phyloP scores from a whole-genome alignment of 768 basidiomycete genomes.

The Amyloporia xantha region DNA sequence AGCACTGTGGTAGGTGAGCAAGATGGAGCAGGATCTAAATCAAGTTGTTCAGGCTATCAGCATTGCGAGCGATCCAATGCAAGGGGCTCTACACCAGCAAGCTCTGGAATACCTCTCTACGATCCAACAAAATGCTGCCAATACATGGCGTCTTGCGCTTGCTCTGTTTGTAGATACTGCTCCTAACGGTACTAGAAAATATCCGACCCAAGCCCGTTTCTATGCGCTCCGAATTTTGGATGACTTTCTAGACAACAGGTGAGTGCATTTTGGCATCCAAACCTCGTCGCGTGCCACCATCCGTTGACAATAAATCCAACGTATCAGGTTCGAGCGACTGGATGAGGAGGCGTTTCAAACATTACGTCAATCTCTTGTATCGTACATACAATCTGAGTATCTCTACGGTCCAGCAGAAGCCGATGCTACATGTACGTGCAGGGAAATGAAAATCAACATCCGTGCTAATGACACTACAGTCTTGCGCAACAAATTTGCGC shows the following conservation, averaged over 20 bases:
- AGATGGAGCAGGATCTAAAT: constrained; percentile 71
- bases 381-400: constrained; percentile 87
- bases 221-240: constrained; percentile 76
- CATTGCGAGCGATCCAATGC: constrained; percentile 79
- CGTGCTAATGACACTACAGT: constrained; percentile 37
- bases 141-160: constrained; percentile 78
- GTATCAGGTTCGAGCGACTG: constrained; percentile 52
- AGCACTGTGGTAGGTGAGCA: not conserved
- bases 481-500: constrained; percentile 92
- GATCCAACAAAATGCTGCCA: constrained; percentile 68
- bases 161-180: constrained; percentile 61
- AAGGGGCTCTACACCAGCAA: constrained; percentile 69
- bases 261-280: constrained; percentile 28
- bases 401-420: constrained; percentile 79
- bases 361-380: constrained; percentile 69
- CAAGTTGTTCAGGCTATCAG: constrained; percentile 79
- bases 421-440: constrained; percentile 67
- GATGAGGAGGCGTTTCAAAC: constrained; percentile 65
- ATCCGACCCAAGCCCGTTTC: constrained; percentile 69
- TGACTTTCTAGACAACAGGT: constrained; percentile 80
- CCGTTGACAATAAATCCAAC: no score
- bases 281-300: not conserved
- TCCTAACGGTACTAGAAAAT: constrained; percentile 56
- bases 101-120: constrained; percentile 78
- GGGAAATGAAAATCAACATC: not conserved